Percentiles rank a stretch among this genome's conserved stretches.
Conservation (phyloP, 1,284 basidiomycete species). For the Vanrija sp. region DNA sequence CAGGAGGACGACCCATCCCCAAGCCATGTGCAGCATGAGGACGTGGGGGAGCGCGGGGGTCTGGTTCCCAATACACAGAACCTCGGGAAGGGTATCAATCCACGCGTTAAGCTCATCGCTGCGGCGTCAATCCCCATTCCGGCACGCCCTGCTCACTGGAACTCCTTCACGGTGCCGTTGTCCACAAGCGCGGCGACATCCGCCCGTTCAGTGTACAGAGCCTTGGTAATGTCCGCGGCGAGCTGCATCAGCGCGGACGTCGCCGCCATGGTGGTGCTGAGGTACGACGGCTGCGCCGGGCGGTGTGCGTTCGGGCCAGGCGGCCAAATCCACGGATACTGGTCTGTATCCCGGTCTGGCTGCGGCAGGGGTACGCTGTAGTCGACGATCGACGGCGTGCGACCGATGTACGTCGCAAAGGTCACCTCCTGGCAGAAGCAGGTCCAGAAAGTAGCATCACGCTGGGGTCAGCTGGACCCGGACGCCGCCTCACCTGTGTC, state of each 20-base stretch:
- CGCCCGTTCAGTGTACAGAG: constrained; percentile 1
- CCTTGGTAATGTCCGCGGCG: constrained; percentile 3
- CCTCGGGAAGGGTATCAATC: constrained; percentile 57
- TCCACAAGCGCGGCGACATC: constrained; percentile 9
- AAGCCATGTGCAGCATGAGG: constrained; percentile 61
- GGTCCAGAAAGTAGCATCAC: constrained; percentile 30
- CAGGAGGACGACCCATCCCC: constrained; percentile 63
- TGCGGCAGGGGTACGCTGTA: constrained; percentile 21
- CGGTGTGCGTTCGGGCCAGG: background rate
- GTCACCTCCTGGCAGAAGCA: constrained; percentile 29
- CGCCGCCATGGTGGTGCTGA: constrained; percentile 8
- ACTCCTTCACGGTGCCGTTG: constrained; percentile 1
- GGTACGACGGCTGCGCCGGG: constrained; percentile 7
- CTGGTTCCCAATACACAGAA: constrained; percentile 53
- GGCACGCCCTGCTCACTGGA: no score
- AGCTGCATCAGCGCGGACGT: constrained; percentile 8
- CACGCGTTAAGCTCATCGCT: constrained; percentile 56
- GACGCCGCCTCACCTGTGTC: no score
- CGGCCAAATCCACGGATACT: constrained; percentile 21
- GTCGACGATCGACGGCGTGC: constrained; percentile 20
- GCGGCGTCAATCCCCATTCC: background rate
- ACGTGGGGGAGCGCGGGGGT: constrained; percentile 59
- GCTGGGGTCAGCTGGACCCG: constrained; percentile 5
- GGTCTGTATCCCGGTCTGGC: constrained; percentile 21
- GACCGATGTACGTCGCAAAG: constrained; percentile 32